Evolutionary conservation across 2,329 filamentous ascomycete genomes (phyloP).

Genomic region (Nigrospora oryzae): DNA sequence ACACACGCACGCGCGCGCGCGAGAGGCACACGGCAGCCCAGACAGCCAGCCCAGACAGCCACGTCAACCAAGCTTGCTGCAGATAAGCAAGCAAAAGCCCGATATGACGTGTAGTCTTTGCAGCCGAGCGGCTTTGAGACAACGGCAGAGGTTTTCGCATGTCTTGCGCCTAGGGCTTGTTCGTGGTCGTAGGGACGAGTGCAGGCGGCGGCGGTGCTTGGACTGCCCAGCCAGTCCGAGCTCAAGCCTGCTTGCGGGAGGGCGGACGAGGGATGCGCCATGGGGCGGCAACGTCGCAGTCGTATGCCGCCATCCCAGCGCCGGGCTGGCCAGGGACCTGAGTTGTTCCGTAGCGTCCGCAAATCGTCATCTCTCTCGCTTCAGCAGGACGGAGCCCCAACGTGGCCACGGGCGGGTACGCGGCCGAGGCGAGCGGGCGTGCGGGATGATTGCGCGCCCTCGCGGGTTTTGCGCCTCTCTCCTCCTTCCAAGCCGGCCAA

Average conservation of each 20-base stretch:
- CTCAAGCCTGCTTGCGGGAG: too few relatives aligned
- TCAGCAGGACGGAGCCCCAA: background rate
- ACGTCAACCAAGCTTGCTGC: background rate
- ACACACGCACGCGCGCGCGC: background rate
- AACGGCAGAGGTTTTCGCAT: conserved; percentile 3
- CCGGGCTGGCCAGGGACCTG: background rate
- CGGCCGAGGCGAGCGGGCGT: too few relatives aligned
- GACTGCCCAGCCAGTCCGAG: too few relatives aligned
- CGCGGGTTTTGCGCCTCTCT: too few relatives aligned
- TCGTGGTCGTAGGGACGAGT: background rate
- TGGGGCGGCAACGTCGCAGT: too few relatives aligned
- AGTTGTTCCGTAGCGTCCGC: conserved; percentile 5
- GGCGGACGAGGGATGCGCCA: too few relatives aligned
- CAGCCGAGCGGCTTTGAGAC: conserved; percentile 8
- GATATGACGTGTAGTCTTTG: conserved; percentile 15
- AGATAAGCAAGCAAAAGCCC: conserved; percentile 5
- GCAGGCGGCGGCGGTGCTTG: too few relatives aligned
- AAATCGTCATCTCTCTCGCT: conserved; percentile 4
- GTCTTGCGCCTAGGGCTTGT: conserved; percentile 1
- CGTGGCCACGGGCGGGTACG: too few relatives aligned
- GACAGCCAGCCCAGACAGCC: too few relatives aligned
- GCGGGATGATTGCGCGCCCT: too few relatives aligned
- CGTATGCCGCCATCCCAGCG: too few relatives aligned
- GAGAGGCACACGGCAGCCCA: background rate
- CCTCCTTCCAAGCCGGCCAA: too few relatives aligned